Conservation (phyloP, 2,329 filamentous ascomycete species). For the Talaromyces verruculosus region DNA sequence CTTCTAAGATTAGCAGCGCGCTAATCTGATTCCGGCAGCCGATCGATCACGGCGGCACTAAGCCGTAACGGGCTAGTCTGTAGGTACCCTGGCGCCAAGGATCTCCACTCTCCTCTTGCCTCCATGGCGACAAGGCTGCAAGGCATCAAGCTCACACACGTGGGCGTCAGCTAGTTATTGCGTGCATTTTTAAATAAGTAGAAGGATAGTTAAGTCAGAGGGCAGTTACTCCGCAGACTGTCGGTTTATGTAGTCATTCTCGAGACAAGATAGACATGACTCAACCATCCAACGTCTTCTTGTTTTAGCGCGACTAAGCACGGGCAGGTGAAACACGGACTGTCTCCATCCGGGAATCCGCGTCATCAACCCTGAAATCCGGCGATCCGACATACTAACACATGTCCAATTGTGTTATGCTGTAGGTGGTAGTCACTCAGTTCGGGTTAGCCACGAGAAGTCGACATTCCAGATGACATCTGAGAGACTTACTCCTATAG, state of each 20-base stretch:
- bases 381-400: constrained; percentile 6
- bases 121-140: not conserved
- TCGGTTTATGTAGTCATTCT: not conserved
- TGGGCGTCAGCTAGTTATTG: not conserved
- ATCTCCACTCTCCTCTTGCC: not conserved
- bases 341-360: constrained; percentile 14
- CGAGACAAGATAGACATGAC: not conserved
- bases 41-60: not conserved
- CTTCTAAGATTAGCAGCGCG: not conserved
- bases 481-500: not conserved
- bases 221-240: not conserved
- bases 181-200: not conserved
- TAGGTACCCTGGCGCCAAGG: not conserved
- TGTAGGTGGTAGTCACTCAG: too few relatives aligned
- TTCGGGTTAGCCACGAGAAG: not conserved
- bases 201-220: not conserved
- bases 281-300: not conserved
- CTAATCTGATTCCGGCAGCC: not conserved
- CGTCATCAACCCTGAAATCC: constrained; percentile 18
- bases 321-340: constrained; percentile 10
- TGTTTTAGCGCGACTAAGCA: not conserved
- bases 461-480: constrained; percentile 1
- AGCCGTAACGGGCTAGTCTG: not conserved
- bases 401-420: not conserved
- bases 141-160: not conserved